Conservation (phyloP, 495 filamentous ascomycete species). For the Lasiosphaeria ovina region DNA sequence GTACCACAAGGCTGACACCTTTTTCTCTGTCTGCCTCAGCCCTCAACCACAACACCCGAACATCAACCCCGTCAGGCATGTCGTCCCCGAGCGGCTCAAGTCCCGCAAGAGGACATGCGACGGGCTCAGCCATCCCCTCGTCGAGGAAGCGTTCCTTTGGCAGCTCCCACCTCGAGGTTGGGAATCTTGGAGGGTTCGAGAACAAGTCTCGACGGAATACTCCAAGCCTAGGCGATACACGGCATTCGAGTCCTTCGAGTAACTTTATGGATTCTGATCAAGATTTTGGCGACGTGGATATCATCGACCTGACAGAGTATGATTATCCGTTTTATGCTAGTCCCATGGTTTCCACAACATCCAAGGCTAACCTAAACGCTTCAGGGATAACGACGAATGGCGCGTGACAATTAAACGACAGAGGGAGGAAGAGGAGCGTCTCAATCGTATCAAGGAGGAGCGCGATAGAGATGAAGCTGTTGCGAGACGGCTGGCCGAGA, state of each 20-base stretch:
- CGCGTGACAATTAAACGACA: constrained; percentile 3
- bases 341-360: background rate
- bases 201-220: constrained; percentile 35
- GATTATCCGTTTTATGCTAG: constrained; percentile 1
- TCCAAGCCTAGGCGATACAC: constrained; percentile 18
- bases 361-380: constrained; percentile 6
- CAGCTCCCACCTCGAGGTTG: constrained; percentile 23
- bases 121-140: constrained; percentile 7
- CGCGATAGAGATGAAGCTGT: constrained; percentile 20
- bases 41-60: background rate
- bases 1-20: background rate
- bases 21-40: background rate
- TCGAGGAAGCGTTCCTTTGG: constrained; percentile 38
- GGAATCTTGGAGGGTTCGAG: constrained; percentile 1
- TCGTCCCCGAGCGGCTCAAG: constrained; percentile 12
- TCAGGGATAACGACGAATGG: constrained; percentile 22
- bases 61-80: constrained; percentile 13
- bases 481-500: constrained; percentile 15
- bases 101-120: background rate
- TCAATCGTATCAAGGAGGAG: constrained; percentile 12
- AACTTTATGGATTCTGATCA: constrained; percentile 7
- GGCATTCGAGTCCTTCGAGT: background rate
- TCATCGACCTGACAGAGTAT: constrained; percentile 35
- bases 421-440: constrained; percentile 18
- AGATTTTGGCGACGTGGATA: constrained; percentile 7